Evolutionary conservation across 2,329 filamentous ascomycete species (phyloP), one percentile per base, ranked within the genome.

Genomic region (Clonostachys sp.): DNA sequence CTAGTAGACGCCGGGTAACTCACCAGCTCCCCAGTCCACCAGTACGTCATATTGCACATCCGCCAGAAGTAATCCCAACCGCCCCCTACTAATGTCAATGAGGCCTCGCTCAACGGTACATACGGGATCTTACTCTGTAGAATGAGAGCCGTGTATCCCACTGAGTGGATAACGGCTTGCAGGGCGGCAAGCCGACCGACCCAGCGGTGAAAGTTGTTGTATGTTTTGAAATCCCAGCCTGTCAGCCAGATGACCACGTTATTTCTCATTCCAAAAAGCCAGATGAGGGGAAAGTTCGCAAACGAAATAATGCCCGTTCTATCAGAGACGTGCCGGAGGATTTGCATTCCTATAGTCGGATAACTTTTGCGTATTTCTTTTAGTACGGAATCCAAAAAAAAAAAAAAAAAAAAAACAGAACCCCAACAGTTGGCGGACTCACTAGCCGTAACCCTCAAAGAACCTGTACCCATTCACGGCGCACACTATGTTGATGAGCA

Each of bases 151-250:
- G 77, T 73, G 50, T 85, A 88, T 0, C 76, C 74, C 2, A 84
- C 49, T 0, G 82, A 84, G 55, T 89, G 85, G 0, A 83, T 59
- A 2, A 86, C 68, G 1, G 81, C 83, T 53, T 86, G 74, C 1
- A 81, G 48, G 0, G 82, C 83, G 6, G 81, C 74, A 4, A 86
- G 70, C 17, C 84, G 71, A 0, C 84, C 84, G 4, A 84, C 70
- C 71, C 82, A 83, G 1, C 84, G 77, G 60, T 88, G 84, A 45
- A 87, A 86, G 35, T 80, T 73, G 53, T 81, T 87, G 55, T 82
- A 87, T 0, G 80, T 82, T 3, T 74, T 73, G 57, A 84, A 87
- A 10, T 78, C 80, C 83, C 84, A 88, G 0, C 84, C 84, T 0
- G 84, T 87, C 1, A 82, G 58, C 80, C 80, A 85, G 47, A 86